Percentiles rank a stretch among this genome's conserved stretches.
Evolutionary conservation across 495 filamentous ascomycete species (phyloP).

Genomic region (Podospora australis): DNA sequence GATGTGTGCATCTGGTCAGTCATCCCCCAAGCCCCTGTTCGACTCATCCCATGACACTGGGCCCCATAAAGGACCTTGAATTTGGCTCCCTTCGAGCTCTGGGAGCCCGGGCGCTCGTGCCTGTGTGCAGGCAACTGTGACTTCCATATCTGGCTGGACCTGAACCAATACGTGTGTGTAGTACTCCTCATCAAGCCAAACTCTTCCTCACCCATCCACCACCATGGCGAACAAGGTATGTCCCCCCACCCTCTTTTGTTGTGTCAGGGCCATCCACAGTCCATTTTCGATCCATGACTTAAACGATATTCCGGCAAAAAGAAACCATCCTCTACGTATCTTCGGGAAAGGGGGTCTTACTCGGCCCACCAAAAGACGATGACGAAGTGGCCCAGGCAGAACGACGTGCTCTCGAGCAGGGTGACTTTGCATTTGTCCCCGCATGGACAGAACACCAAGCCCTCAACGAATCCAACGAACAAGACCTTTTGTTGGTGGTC

Average conservation of each 20-base stretch:
- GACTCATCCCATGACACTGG: background rate
- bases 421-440: conserved; percentile 61
- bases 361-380: conserved; percentile 35
- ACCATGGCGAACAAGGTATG: conserved; percentile 45
- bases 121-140: too few species aligned
- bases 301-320: conserved; percentile 14
- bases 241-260: conserved; percentile 12
- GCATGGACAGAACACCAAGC: conserved; percentile 60
- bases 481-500: conserved; percentile 54
- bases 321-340: conserved; percentile 43
- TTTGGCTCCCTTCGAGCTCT: too few species aligned
- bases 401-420: conserved; percentile 47
- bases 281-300: background rate
- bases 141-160: background rate
- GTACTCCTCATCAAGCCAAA: conserved; percentile 39
- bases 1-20: conserved; percentile 48
- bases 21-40: background rate
- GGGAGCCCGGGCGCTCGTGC: too few species aligned
- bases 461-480: conserved; percentile 53
- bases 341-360: conserved; percentile 34
- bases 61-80: background rate
- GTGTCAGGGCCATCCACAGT: background rate
- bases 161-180: conserved; percentile 13
- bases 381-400: conserved; percentile 29
- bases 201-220: conserved; percentile 35